Base-by-base conservation (phyloP, 1,284 basidiomycete genomes). In the Tetrapyrgos nigripes region DNA sequence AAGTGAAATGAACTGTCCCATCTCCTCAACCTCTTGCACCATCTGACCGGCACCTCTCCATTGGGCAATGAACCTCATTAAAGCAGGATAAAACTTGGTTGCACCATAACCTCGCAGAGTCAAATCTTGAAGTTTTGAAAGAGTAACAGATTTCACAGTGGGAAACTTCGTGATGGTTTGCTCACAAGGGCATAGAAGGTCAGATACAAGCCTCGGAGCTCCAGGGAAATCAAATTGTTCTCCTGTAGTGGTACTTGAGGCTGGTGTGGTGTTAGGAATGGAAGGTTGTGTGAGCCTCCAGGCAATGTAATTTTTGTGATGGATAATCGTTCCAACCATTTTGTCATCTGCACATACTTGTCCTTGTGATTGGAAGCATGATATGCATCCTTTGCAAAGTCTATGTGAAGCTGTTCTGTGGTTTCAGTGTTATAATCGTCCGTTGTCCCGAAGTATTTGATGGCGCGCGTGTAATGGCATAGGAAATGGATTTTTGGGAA, bases 271-370 rank as follows among this genome's bases (percentile, higher is more conserved):
- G 37, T 40, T 11, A n/a, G 37, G 13, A 40, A n/a, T 11, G 37
- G 45, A 47, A 14, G 45, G 21, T 9, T 47, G 45, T 47, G 45
- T 14, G 19, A 26, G 45, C 24, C 45, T 17, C 45, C 45, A 47
- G 27, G 45, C 21, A 47, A 47, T 47, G 24, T 47, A 47, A 19
- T 47, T 47, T 17, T 17, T 23, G 24, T 47, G 45, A 47, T 47
- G 45, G 10, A 14, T 9, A 23, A 47, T 47, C 27, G 59, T 27
- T 31, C 70, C 65, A 46, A 63, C 67, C 49, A 75, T 64, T 19
- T 66, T 24, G 62, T 74, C 70, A 79, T 80, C 68, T 60, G 59
- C 2, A 55, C 29, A 29, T 49, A 60, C 21, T 53, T 45, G 26
- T 60, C 55, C 9, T 43, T 43, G 21, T 48, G 51, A 37, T 60